Percentiles rank a stretch among this genome's conserved stretches.
Conservation (phyloP, 2,329 filamentous ascomycete species). For the Aspergillus transmontanensis region DNA sequence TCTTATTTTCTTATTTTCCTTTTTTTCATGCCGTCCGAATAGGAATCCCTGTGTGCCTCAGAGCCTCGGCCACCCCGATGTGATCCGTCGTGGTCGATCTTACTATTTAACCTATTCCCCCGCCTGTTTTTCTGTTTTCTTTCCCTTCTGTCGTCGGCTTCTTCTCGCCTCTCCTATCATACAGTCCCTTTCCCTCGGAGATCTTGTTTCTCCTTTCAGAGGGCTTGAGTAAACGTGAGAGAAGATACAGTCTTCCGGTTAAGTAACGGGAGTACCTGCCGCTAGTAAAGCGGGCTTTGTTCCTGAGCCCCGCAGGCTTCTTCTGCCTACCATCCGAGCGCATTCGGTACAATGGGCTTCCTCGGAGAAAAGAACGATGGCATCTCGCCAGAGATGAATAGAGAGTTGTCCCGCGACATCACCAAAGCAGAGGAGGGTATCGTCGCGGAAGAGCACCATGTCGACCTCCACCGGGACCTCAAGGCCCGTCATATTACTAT, state of each 20-base stretch:
- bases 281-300: not conserved
- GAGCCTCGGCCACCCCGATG: not conserved
- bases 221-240: not conserved
- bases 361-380: conserved; percentile 26
- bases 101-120: conserved; percentile 7
- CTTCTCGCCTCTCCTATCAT: not conserved
- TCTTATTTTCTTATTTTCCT: not conserved
- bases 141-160: not conserved
- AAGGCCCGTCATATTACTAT: conserved; percentile 46
- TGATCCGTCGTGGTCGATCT: not conserved
- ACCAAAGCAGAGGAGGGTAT: conserved; percentile 26
- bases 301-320: not conserved
- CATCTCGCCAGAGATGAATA: conserved; percentile 21
- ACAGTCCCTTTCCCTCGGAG: not conserved
- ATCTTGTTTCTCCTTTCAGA: not conserved
- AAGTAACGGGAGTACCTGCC: not conserved
- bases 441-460: conserved; percentile 29
- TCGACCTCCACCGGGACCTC: conserved; percentile 45
- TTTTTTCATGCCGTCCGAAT: not conserved
- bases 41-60: not conserved
- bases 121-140: not conserved
- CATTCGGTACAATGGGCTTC: not conserved
- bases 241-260: not conserved
- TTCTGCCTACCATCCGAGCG: not conserved
- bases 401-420: conserved; percentile 21